A percentile compares a stretch with the other conserved stretches of the same genome.
Conservation (phyloP, 306 rosid species). For the Citrullus mucosospermus region DNA sequence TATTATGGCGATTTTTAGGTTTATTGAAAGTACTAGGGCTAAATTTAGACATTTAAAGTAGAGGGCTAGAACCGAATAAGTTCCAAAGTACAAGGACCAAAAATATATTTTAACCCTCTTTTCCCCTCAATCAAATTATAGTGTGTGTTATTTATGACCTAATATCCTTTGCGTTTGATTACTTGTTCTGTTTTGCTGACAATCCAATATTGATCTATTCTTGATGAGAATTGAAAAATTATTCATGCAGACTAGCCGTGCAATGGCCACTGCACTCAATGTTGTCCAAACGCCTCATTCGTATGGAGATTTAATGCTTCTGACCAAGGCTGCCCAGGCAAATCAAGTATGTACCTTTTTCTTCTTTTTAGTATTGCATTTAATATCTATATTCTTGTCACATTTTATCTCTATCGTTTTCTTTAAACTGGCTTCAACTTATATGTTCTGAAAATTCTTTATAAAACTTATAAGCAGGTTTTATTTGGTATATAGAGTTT, state of each 20-base stretch:
- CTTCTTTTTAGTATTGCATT: not conserved
- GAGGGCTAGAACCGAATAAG: not conserved
- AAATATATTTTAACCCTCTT: not conserved
- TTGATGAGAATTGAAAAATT: slow-evolving; percentile 2
- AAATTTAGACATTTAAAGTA: not conserved
- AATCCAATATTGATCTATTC: not conserved
- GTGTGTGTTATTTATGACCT: not conserved
- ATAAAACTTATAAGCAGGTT: not conserved
- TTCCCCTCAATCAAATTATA: not conserved
- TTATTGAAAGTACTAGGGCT: not conserved
- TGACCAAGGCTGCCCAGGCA: slow-evolving; percentile 45
- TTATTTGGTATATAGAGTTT: too few species aligned
- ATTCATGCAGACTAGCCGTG: slow-evolving; percentile 60
- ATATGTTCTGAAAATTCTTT: not conserved
- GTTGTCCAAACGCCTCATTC: slow-evolving; percentile 76
- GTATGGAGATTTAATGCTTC: slow-evolving; percentile 80
- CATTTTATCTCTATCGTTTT: not conserved
- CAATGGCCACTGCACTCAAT: slow-evolving; percentile 66
- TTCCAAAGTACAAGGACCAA: not conserved
- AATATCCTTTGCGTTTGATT: not conserved
- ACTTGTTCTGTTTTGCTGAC: slow-evolving; percentile 3
- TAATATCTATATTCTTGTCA: slow-evolving; percentile 4
- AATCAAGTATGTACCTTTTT: slow-evolving; percentile 44
- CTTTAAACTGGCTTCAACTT: not conserved
- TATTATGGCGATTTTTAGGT: too few species aligned